Conservation (phyloP, 2,329 filamentous ascomycete genomes). For the Aspergillus hiratsukae region DNA sequence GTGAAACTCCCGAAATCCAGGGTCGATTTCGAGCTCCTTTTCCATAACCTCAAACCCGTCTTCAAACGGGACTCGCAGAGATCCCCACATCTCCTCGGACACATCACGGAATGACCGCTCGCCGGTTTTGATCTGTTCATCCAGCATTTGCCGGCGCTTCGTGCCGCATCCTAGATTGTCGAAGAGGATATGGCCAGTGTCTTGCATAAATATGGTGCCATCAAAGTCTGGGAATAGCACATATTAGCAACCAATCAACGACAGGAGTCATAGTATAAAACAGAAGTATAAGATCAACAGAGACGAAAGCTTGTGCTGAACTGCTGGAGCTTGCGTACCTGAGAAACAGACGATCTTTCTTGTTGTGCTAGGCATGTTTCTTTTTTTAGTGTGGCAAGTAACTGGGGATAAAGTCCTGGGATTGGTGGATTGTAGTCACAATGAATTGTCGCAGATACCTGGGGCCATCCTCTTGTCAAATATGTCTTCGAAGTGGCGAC, state of each 20-base stretch:
- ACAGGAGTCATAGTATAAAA: slow-evolving; percentile 1
- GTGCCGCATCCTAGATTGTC: slow-evolving; percentile 61
- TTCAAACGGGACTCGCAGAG: slow-evolving; percentile 62
- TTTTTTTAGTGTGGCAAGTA: background rate
- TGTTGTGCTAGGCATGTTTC: slow-evolving; percentile 19
- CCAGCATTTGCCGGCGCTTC: slow-evolving; percentile 52
- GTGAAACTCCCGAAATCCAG: slow-evolving; percentile 61
- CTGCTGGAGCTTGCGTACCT: slow-evolving; percentile 24
- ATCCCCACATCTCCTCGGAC: slow-evolving; percentile 69
- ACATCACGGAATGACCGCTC: slow-evolving; percentile 64
- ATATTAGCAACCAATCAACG: background rate
- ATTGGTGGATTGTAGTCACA: background rate
- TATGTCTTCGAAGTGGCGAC: background rate
- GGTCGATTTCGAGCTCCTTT: slow-evolving; percentile 58
- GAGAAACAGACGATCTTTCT: slow-evolving; percentile 46
- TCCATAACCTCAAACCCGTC: slow-evolving; percentile 64
- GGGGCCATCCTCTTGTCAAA: background rate
- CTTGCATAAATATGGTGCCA: slow-evolving; percentile 68
- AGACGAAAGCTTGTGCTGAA: background rate
- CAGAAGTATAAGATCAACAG: slow-evolving; percentile 4
- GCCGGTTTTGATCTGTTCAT: slow-evolving; percentile 61
- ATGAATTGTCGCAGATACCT: background rate
- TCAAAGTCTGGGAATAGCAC: slow-evolving; percentile 55
- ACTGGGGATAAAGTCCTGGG: background rate
- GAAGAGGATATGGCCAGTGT: slow-evolving; percentile 65